Evolutionary conservation across 2,329 filamentous ascomycete species (phyloP).

Genomic region (Colletotrichum sp.): DNA sequence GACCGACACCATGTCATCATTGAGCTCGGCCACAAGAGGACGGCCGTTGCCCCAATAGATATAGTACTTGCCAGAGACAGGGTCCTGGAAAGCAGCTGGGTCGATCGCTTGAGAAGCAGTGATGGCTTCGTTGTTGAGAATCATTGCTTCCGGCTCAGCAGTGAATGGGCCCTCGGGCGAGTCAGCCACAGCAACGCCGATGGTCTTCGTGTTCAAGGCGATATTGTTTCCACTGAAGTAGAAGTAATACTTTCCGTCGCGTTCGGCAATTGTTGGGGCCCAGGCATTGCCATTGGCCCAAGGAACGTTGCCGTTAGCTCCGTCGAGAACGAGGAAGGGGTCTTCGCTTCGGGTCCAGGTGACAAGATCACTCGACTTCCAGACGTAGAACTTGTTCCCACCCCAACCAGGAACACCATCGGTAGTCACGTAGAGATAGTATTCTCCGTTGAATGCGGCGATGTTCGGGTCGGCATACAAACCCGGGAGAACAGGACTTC

Average conservation of each 20-base stretch:
- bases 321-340: constrained; percentile 50
- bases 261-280: constrained; percentile 67
- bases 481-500: constrained; percentile 41
- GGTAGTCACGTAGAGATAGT: constrained; percentile 53
- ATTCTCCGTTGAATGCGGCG: constrained; percentile 44
- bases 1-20: constrained; percentile 51
- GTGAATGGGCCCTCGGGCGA: constrained; percentile 65
- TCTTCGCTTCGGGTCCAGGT: constrained; percentile 44
- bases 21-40: constrained; percentile 44
- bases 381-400: constrained; percentile 51
- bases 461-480: constrained; percentile 54
- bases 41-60: constrained; percentile 64
- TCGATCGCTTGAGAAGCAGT: constrained; percentile 58
- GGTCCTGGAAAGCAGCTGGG: constrained; percentile 65
- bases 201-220: constrained; percentile 57
- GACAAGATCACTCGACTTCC: constrained; percentile 49
- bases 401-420: constrained; percentile 51
- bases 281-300: constrained; percentile 72
- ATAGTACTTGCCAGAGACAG: constrained; percentile 60
- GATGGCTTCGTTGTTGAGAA: constrained; percentile 53
- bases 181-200: constrained; percentile 64
- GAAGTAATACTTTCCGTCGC: constrained; percentile 67
- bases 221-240: constrained; percentile 63
- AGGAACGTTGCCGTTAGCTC: constrained; percentile 57
- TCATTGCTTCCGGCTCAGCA: constrained; percentile 58